phyloP scores from a whole-genome alignment of 805 yeast genomes.

The Martiniozyma abietophila region DNA sequence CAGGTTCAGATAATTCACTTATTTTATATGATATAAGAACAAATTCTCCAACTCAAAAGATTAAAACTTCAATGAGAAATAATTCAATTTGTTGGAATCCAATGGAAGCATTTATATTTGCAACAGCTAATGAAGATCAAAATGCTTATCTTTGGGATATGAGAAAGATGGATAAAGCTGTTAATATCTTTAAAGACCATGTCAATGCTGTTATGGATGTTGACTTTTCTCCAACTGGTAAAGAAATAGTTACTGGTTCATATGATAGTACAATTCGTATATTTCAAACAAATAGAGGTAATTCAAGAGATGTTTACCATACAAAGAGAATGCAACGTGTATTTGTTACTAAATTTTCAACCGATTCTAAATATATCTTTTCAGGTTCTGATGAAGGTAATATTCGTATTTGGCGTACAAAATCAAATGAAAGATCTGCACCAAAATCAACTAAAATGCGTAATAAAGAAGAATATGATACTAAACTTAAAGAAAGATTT shows the following conservation, averaged over 20 bases:
- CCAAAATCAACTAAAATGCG: slow-evolving; percentile 76
- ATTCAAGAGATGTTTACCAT: slow-evolving; percentile 90
- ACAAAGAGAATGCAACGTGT: slow-evolving; percentile 97
- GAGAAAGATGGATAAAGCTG: slow-evolving; percentile 77
- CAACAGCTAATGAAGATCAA: slow-evolving; percentile 89
- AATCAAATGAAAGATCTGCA: slow-evolving; percentile 75
- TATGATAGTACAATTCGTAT: slow-evolving; percentile 90
- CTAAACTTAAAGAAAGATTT: slow-evolving; percentile 83
- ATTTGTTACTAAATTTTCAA: slow-evolving; percentile 72
- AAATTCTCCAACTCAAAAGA: slow-evolving; percentile 84
- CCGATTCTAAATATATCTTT: slow-evolving; percentile 80
- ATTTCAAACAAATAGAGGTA: slow-evolving; percentile 63
- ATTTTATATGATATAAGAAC: slow-evolving; percentile 88
- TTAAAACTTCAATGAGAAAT: slow-evolving; percentile 72
- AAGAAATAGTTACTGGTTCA: slow-evolving; percentile 89
- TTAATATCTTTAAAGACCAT: slow-evolving; percentile 88
- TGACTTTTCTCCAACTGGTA: slow-evolving; percentile 95
- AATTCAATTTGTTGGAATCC: slow-evolving; percentile 95
- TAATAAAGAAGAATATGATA: slow-evolving; percentile 80
- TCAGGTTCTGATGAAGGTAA: slow-evolving; percentile 97
- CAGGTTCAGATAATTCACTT: slow-evolving; percentile 85
- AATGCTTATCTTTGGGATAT: slow-evolving; percentile 92
- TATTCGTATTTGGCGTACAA: slow-evolving; percentile 85
- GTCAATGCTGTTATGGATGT: slow-evolving; percentile 92
- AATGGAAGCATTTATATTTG: slow-evolving; percentile 92